Percentiles rank a stretch among this genome's conserved stretches.
phyloP scores from a whole-genome alignment of 768 basidiomycete species.

The Suillus weaverae region DNA sequence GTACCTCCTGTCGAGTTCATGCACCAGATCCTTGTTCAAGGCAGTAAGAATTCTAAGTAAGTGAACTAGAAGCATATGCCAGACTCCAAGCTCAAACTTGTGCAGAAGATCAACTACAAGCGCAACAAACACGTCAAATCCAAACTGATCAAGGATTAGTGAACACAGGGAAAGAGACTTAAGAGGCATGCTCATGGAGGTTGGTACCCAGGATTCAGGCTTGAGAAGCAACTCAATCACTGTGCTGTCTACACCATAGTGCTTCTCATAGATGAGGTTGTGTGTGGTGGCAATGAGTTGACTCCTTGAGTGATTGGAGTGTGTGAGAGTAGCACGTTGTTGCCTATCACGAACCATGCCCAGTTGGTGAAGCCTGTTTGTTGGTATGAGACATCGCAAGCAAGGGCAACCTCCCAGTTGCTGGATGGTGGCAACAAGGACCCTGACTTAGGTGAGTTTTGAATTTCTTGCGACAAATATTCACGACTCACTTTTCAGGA shows the following conservation, averaged over 20 bases:
- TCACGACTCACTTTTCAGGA: constrained; percentile 31
- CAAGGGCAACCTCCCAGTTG: constrained; percentile 42
- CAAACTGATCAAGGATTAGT: no score
- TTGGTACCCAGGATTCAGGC: not conserved
- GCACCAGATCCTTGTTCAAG: constrained; percentile 18
- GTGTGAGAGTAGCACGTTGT: not conserved
- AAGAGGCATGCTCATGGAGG: not conserved
- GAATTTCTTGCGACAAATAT: constrained; percentile 1
- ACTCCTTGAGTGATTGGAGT: not conserved
- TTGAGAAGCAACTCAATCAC: not conserved
- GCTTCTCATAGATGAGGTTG: constrained; percentile 3
- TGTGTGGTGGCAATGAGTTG: not conserved
- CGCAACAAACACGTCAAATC: no score
- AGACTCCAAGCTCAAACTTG: no score
- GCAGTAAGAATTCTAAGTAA: constrained; percentile 33
- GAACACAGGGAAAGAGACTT: no score
- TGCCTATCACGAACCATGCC: constrained; percentile 28
- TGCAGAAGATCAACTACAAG: no score
- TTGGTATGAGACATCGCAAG: constrained; percentile 36
- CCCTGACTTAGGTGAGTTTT: constrained; percentile 17
- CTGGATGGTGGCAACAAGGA: constrained; percentile 38
- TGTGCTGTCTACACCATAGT: constrained; percentile 1
- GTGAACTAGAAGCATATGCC: constrained; percentile 26
- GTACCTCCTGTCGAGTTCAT: constrained; percentile 27
- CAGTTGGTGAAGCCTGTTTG: constrained; percentile 28